A percentile compares a stretch with the other conserved stretches of the same genome.
These are phyloP conservation scores for Erodium moschatum DNA, from an alignment of 441 rosid genomes.

Conservation along the genomic window DNA sequence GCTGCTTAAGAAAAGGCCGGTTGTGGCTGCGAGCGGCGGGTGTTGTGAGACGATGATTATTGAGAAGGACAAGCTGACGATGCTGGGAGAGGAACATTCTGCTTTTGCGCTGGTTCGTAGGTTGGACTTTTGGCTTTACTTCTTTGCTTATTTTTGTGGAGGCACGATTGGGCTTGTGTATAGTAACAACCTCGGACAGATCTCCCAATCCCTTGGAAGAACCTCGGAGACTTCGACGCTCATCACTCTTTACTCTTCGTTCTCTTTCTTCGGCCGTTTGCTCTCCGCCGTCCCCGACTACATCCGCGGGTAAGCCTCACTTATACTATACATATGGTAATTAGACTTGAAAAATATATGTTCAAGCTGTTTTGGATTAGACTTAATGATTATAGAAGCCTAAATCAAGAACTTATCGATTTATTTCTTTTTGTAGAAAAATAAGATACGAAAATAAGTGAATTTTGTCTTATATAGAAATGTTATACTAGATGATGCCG, in stretches of 20 bases:
- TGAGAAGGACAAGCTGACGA: slow-evolving; percentile 41
- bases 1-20: too few species aligned
- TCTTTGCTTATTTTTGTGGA: slow-evolving; percentile 75
- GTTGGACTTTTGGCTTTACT: slow-evolving; percentile 85
- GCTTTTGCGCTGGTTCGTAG: slow-evolving; percentile 47
- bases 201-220: slow-evolving; percentile 73
- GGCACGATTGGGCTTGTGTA: slow-evolving; percentile 93
- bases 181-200: slow-evolving; percentile 90
- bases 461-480: too few species aligned
- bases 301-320: slow-evolving; percentile 55
- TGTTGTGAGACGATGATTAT: slow-evolving; percentile 42
- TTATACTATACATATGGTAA: too few species aligned
- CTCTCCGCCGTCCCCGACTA: slow-evolving; percentile 87
- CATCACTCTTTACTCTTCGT: slow-evolving; percentile 80
- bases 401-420: too few species aligned
- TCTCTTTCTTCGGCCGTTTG: slow-evolving; percentile 88
- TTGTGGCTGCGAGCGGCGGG: slow-evolving; percentile 17
- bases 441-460: too few species aligned
- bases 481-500: too few species aligned
- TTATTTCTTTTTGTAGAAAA: too few species aligned
- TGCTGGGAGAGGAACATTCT: slow-evolving; percentile 75
- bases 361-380: too few species aligned
- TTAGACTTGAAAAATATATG: too few species aligned
- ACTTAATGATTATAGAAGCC: too few species aligned
- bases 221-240: slow-evolving; percentile 47